Evolutionary conservation across 2,329 filamentous ascomycete species (phyloP).

Genomic region (Clathrospora elynae): DNA sequence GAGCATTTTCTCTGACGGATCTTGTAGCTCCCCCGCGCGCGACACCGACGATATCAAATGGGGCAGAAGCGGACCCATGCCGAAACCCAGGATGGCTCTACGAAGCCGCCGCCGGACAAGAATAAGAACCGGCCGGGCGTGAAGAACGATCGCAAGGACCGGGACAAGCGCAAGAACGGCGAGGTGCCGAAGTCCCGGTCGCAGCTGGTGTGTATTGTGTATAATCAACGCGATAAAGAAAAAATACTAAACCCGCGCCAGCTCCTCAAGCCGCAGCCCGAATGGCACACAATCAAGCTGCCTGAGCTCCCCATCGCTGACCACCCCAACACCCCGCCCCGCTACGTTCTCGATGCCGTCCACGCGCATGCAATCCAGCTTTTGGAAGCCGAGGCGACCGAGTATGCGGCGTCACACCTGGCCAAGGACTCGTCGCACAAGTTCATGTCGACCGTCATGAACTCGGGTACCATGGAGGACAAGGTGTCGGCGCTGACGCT

Average conservation of each 20-base stretch:
- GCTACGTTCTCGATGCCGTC: conserved; percentile 61
- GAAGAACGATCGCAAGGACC: conserved; percentile 32
- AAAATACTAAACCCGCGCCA: conserved; percentile 42
- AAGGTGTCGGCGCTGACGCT: conserved; percentile 95
- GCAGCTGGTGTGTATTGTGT: conserved; percentile 35
- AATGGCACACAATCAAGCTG: conserved; percentile 68
- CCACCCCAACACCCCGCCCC: conserved; percentile 55
- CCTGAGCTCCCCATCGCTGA: conserved; percentile 57
- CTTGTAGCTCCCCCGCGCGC: conserved; percentile 36
- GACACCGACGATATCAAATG: conserved; percentile 44
- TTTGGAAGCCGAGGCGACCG: conserved; percentile 75
- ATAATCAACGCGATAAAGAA: conserved; percentile 6
- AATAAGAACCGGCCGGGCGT: conserved; percentile 38
- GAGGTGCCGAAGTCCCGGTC: conserved; percentile 38
- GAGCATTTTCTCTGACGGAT: conserved; percentile 47
- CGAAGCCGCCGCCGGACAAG: conserved; percentile 44
- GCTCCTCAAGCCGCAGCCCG: conserved; percentile 66
- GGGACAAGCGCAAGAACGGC: conserved; percentile 42
- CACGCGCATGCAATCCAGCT: conserved; percentile 74
- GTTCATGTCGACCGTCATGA: conserved; percentile 96
- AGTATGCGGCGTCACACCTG: conserved; percentile 72
- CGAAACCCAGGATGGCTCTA: conserved; percentile 49
- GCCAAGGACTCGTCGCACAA: conserved; percentile 87
- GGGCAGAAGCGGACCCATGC: conserved; percentile 50
- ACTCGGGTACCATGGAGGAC: conserved; percentile 92